These are phyloP conservation scores for Globisporangium irregulare DNA, from an alignment of 352 stramenopile species.

Conservation along the genomic window DNA sequence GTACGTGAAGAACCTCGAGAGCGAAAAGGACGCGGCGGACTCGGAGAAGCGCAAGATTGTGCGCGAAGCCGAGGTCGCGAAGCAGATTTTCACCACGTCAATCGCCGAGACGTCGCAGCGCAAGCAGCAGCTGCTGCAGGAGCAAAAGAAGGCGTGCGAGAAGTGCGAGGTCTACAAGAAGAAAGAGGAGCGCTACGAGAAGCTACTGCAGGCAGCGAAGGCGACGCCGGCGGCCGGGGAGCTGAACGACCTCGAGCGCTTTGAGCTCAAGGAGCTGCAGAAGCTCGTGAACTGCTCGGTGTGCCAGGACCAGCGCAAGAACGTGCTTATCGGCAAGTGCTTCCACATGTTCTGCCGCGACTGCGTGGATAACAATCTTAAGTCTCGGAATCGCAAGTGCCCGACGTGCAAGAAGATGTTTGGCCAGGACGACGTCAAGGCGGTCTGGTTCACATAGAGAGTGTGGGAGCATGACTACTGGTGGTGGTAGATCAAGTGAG, in stretches of 20 bases:
- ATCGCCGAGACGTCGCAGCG: constrained; percentile 43
- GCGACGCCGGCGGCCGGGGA: constrained; percentile 29
- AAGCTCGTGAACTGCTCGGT: constrained; percentile 86
- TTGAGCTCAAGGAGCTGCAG: constrained; percentile 78
- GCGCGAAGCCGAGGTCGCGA: constrained; percentile 57
- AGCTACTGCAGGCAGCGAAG: constrained; percentile 37
- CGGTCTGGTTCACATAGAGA: constrained; percentile 76
- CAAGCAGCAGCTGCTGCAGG: constrained; percentile 48
- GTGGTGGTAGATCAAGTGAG: constrained; percentile 23
- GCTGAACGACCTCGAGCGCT: constrained; percentile 69
- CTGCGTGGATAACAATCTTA: constrained; percentile 86
- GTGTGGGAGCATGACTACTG: background rate
- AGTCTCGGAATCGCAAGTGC: constrained; percentile 87
- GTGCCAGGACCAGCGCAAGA: constrained; percentile 81
- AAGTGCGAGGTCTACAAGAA: constrained; percentile 53
- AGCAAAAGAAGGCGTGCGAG: constrained; percentile 54
- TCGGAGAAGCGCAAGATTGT: constrained; percentile 55
- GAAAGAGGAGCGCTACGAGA: constrained; percentile 51
- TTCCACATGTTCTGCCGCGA: constrained; percentile 89
- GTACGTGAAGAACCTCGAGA: constrained; percentile 49
- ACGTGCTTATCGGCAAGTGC: constrained; percentile 88
- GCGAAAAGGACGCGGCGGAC: constrained; percentile 47
- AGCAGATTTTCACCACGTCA: constrained; percentile 53
- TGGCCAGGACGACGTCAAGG: constrained; percentile 86
- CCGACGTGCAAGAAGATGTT: constrained; percentile 91